phyloP scores from a whole-genome alignment of 345 rosid genomes.

The Cochlearia excelsa region DNA sequence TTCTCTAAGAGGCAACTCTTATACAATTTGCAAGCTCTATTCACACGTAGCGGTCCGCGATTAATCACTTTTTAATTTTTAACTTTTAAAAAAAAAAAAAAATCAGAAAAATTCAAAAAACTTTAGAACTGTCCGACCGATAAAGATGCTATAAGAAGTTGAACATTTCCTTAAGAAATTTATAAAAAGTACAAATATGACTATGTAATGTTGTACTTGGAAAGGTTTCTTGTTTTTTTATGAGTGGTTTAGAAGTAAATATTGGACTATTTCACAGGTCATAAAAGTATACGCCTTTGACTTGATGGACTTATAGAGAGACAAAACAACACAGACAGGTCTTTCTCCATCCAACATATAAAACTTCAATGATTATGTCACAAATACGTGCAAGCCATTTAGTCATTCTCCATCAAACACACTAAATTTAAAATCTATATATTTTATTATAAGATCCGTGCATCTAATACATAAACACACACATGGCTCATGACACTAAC shows the following conservation, averaged over 20 bases:
- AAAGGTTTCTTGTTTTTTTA: not conserved
- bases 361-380: not conserved
- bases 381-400: constrained; percentile 33
- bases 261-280: not conserved
- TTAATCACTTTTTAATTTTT: too few species aligned
- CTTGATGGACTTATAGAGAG: not conserved
- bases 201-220: not conserved
- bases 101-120: too few species aligned
- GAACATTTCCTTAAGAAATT: not conserved
- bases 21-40: too few species aligned
- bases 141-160: too few species aligned
- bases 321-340: not conserved
- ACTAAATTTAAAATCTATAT: too few species aligned
- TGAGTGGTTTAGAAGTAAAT: too few species aligned
- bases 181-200: not conserved
- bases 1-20: too few species aligned
- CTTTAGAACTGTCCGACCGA: too few species aligned
- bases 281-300: not conserved
- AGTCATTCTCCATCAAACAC: constrained; percentile 15
- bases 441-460: not conserved
- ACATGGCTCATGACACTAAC: constrained; percentile 15
- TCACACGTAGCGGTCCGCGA: too few species aligned
- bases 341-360: too few species aligned
- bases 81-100: too few species aligned
- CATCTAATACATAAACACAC: too few species aligned